Evolutionary conservation across 208 protist species (phyloP), one percentile per base, ranked within the genome.

Genomic region (Leishmania amazonensis): DNA sequence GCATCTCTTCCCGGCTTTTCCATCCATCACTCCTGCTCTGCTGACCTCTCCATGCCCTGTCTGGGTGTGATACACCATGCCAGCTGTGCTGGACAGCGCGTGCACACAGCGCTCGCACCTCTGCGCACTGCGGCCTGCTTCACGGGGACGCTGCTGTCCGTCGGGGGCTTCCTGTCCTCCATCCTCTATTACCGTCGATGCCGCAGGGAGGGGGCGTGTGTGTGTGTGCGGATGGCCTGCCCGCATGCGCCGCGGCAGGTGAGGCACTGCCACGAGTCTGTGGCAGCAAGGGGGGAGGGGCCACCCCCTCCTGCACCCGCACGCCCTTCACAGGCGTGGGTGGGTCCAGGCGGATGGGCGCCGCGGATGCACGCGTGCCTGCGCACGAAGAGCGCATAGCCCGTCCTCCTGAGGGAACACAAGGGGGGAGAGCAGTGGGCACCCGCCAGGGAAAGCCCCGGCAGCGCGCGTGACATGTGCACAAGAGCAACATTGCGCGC

Each of bases 11-110:
- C 21, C 67, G 67, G 17, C 38, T 70, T 17, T 73, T 57, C 28
- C n/a, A 6, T 79, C 24, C 58, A 24, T 38, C 45, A 65, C 40
- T 78, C 17, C 77, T 83, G 51, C 38, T 82, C 38, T 71, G 65
- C 65, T 71, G n/a, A 49, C 38, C 67, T n/a, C 67, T 49, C 19
- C 19, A 49, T 49, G 42, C 67, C 38, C 51, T 45, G 67, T 3
- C 40, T 72, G 24, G 67, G 5, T 51, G 19, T 13, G 21, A 45
- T 49, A 35, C 67, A 17, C 67, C 38, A 51, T n/a, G 24, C 68
- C 11, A 31, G 68, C 42, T 17, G 38, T 28, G 13, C 35, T 40
- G 19, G 11, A 13, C 35, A 47, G 35, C 17, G 38, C 15, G 17
- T 68, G 35, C 67, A 6, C 67, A 28, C 67, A 24, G 35, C 17